Percentiles rank a stretch among this genome's conserved stretches.
These are phyloP conservation scores for Polytrichum commune DNA, from an alignment of 225 moss, liverwort and hornwort genomes.

Conservation along the genomic window DNA sequence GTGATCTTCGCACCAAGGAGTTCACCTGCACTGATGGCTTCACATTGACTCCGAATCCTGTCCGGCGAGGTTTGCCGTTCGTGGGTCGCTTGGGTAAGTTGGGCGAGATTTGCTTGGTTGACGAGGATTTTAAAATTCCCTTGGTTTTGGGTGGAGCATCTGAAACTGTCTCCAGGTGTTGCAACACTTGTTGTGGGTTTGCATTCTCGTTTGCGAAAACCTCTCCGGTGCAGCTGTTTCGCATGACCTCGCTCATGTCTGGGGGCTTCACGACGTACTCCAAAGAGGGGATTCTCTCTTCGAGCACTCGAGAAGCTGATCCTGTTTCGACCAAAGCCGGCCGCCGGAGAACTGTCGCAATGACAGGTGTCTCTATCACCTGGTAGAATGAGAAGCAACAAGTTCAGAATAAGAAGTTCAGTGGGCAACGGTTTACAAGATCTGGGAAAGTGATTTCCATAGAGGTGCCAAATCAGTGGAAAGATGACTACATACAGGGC, in stretches of 20 bases:
- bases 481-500: too few species aligned
- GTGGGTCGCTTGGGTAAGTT: slow-evolving; percentile 21
- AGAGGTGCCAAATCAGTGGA: too few species aligned
- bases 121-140: slow-evolving; percentile 37
- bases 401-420: too few species aligned
- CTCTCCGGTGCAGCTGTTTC: slow-evolving; percentile 61
- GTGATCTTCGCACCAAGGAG: slow-evolving; percentile 51
- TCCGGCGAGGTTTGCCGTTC: slow-evolving; percentile 16
- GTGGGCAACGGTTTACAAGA: too few species aligned
- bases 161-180: slow-evolving; percentile 16
- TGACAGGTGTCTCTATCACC: background rate
- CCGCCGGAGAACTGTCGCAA: slow-evolving; percentile 1
- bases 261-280: slow-evolving; percentile 56
- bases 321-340: slow-evolving; percentile 47
- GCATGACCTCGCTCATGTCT: slow-evolving; percentile 41
- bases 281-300: slow-evolving; percentile 22
- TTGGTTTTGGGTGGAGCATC: slow-evolving; percentile 26
- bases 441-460: too few species aligned
- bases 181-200: slow-evolving; percentile 28
- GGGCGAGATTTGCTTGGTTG: slow-evolving; percentile 37
- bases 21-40: slow-evolving; percentile 48
- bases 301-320: slow-evolving; percentile 2
- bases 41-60: slow-evolving; percentile 23
- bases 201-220: slow-evolving; percentile 59
- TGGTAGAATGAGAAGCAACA: too few species aligned